Conservation (phyloP, 1,284 basidiomycete species). For the Coniferiporia sulphurascens region DNA sequence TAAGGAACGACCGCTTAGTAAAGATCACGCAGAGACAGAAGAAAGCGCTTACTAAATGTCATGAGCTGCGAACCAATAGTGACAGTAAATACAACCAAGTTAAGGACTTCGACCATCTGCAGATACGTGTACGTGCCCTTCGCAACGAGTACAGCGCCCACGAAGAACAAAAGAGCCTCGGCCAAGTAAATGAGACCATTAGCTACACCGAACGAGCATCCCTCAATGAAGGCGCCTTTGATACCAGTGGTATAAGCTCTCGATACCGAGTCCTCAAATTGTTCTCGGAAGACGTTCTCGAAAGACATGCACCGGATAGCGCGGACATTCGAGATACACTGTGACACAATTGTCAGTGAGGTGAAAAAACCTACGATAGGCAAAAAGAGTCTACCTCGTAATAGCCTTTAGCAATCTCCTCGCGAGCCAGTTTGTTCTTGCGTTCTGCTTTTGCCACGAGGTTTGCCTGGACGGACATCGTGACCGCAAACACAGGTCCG, state of each 20-base stretch:
- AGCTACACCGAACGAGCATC: slow-evolving; percentile 77
- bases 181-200: slow-evolving; percentile 83
- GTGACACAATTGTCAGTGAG: slow-evolving; percentile 12
- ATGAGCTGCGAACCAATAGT: slow-evolving; percentile 89
- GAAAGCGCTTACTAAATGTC: slow-evolving; percentile 68
- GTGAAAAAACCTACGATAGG: slow-evolving; percentile 8
- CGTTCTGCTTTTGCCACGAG: slow-evolving; percentile 71
- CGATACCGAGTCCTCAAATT: slow-evolving; percentile 62
- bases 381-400: slow-evolving; percentile 59
- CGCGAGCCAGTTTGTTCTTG: slow-evolving; percentile 78
- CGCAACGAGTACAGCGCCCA: slow-evolving; percentile 80
- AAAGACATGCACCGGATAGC: slow-evolving; percentile 90
- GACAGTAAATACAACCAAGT: slow-evolving; percentile 90
- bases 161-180: slow-evolving; percentile 87
- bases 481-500: slow-evolving; percentile 75
- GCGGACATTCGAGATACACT: slow-evolving; percentile 83
- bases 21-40: neutral
- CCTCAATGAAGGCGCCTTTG: slow-evolving; percentile 76
- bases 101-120: slow-evolving; percentile 85
- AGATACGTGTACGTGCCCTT: slow-evolving; percentile 81
- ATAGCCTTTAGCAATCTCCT: slow-evolving; percentile 82
- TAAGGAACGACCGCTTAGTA: slow-evolving; percentile 29
- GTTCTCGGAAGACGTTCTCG: slow-evolving; percentile 64
- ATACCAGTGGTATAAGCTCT: slow-evolving; percentile 66
- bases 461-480: slow-evolving; percentile 70